Evolutionary conservation across 495 filamentous ascomycete genomes (phyloP), one percentile per base, ranked within the genome.

Genomic region (Rusavskia elegans): DNA sequence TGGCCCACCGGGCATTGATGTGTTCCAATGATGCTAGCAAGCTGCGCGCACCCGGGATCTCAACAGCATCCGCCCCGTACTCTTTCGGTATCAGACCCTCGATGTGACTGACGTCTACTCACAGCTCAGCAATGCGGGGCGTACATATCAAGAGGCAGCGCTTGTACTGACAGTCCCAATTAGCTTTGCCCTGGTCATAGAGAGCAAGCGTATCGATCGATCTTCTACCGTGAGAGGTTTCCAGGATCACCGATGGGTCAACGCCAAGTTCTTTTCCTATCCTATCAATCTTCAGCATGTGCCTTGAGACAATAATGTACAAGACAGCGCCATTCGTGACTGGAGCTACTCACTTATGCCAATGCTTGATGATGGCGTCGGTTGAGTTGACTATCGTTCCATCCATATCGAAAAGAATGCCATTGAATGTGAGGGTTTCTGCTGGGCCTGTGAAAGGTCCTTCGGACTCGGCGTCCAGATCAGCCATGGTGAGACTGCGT

Each of bases 341-440:
- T 50, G 37, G 16, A 21, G 37, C 7, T 21, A 69, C 76, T 71
- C 68, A 89, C 85, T 77, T 74, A 55, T 85, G 74, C 92, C 92
- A 98, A 67, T 95, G 83, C 65, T 95, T 94, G 51, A 87, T 78
- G 37, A 98, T 89, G 13, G 92, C 92, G 38, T 71, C 64, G 1
- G 85, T 89, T 7, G 82, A 85, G 57, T 89, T 83, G 55, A 88
- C 82, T 55, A 88, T 87, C 44, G 84, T 87, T 27, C 74, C 63
- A 59, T 55, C 53, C 53, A 48, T 56, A 67, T 96, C 90, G 57
- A 95, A 95, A 4, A 96, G 76, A 29, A 95, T 65, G 9, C 83
- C 89, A 59, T 82, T 74, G 59, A 92, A 93, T 16, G 73, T 68
- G 57, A 79, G 74, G 21, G 65, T 64, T 57, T 80, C 72, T 29